phyloP scores from a whole-genome alignment of 1,284 basidiomycete species.

The Heterobasidion parviporum region DNA sequence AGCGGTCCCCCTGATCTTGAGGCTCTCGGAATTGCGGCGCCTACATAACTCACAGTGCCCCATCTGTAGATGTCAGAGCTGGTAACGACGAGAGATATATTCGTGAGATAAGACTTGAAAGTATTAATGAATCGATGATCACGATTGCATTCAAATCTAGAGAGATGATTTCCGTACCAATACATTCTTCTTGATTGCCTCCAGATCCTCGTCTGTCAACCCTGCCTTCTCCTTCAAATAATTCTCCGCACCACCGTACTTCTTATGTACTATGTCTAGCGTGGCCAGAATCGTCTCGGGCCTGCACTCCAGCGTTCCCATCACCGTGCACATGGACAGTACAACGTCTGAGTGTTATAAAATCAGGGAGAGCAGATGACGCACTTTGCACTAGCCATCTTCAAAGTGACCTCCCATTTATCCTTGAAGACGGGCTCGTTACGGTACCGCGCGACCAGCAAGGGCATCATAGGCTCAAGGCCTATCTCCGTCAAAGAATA shows the following conservation, averaged over 20 bases:
- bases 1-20: too few species aligned
- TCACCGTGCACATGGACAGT: neutral
- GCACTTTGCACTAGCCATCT: conserved; percentile 29
- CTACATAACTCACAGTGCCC: too few species aligned
- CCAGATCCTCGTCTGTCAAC: conserved; percentile 24
- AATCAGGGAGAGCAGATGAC: conserved; percentile 1
- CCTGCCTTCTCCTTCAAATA: conserved; percentile 23
- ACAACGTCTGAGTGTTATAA: neutral
- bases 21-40: too few species aligned
- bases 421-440: conserved; percentile 25
- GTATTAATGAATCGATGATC: too few species aligned
- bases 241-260: conserved; percentile 27
- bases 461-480: conserved; percentile 24
- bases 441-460: conserved; percentile 24
- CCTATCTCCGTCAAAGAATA: conserved; percentile 33
- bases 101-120: too few species aligned
- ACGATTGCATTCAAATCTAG: neutral
- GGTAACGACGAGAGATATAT: too few species aligned
- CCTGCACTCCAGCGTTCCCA: neutral
- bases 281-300: conserved; percentile 1
- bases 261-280: conserved; percentile 24
- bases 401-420: conserved; percentile 28
- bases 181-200: conserved; percentile 17
- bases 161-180: neutral
- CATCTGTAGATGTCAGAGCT: too few species aligned